Evolutionary conservation across 1,139 yeast genomes (phyloP).

Genomic region (Magnusiomyces suaveolens): DNA sequence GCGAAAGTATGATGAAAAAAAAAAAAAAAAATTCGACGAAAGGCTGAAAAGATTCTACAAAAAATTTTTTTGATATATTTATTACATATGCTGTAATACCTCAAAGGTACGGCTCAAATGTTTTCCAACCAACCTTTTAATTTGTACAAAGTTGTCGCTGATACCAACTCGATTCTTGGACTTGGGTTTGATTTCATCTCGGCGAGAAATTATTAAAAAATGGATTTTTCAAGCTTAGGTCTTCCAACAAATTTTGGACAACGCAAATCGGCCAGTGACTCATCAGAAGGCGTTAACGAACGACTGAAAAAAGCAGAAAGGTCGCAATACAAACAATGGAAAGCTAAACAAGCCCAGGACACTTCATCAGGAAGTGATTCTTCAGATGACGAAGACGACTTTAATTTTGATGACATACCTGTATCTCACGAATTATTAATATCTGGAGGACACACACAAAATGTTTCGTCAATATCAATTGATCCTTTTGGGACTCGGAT

Average conservation of each 20-base stretch:
- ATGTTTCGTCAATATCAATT: constrained; percentile 25
- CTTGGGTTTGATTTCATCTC: neutral
- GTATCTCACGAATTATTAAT: constrained; percentile 29
- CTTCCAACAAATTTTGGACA: neutral
- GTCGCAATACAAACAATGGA: constrained; percentile 5
- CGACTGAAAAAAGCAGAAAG: constrained; percentile 10
- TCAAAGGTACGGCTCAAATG: neutral
- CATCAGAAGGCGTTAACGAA: neutral
- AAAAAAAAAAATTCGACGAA: too few species aligned
- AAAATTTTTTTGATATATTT: neutral
- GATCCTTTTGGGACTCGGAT: constrained; percentile 30
- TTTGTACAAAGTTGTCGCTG: too few species aligned
- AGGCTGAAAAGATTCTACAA: neutral
- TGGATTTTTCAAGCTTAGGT: neutral
- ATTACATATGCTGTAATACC: neutral
- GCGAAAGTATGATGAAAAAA: neutral
- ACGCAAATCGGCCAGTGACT: neutral
- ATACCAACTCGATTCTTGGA: too few species aligned
- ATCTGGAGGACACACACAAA: constrained; percentile 23
- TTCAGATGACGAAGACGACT: constrained; percentile 20
- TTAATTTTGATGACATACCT: constrained; percentile 26
- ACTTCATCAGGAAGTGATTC: constrained; percentile 8
- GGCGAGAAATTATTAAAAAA: neutral
- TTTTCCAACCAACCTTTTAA: too few species aligned
- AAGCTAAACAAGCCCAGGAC: neutral